These are phyloP conservation scores for Colletotrichum paranaense DNA, from an alignment of 2,329 filamentous ascomycete species.

Conservation along the genomic window DNA sequence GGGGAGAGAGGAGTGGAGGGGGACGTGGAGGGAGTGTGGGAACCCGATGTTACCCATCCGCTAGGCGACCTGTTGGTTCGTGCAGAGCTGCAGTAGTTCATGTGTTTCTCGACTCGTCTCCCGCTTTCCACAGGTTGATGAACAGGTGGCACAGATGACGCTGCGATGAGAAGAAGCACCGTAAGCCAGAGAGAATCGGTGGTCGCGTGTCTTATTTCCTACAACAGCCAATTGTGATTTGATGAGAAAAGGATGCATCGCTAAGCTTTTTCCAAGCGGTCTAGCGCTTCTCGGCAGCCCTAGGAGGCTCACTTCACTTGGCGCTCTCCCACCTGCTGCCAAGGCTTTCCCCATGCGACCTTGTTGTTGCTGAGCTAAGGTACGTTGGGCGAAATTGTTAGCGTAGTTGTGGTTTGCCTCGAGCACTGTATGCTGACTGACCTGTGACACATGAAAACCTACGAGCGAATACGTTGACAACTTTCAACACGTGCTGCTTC, in stretches of 20 bases:
- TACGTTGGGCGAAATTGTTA: neutral
- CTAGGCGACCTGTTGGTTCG: neutral
- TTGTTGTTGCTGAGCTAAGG: neutral
- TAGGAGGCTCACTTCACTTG: neutral
- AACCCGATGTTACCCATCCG: neutral
- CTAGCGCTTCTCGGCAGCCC: neutral
- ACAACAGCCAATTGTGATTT: neutral
- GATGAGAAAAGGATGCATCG: neutral
- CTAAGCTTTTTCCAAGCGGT: slow-evolving; percentile 13
- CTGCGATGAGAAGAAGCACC: neutral
- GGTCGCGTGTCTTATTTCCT: neutral
- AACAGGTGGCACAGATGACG: neutral
- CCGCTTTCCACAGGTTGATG: neutral
- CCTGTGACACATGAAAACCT: neutral
- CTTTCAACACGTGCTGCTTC: neutral
- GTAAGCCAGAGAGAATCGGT: neutral
- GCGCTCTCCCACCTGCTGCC: neutral
- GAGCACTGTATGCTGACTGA: neutral
- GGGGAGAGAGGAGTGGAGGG: neutral
- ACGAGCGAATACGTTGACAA: neutral
- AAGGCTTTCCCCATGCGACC: neutral
- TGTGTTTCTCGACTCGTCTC: neutral
- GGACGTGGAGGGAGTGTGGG: neutral
- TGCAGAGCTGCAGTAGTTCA: neutral
- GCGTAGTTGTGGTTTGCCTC: neutral